These are phyloP conservation scores for Ajuga chamaepitys DNA, from an alignment of 257 asterid species.

Conservation along the genomic window DNA sequence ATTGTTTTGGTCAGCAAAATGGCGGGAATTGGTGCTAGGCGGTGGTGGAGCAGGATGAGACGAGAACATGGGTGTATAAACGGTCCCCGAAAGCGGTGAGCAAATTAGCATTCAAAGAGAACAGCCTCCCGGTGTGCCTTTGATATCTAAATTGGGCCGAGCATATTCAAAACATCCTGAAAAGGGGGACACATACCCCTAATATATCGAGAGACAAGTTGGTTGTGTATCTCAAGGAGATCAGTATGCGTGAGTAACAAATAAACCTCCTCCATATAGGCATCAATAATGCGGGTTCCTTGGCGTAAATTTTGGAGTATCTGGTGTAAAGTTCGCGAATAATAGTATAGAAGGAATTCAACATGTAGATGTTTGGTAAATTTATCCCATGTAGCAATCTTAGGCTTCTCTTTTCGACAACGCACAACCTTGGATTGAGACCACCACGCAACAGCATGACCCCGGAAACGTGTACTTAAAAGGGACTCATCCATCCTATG, in stretches of 20 bases:
- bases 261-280: not conserved
- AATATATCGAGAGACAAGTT: not conserved
- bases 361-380: not conserved
- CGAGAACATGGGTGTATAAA: too few relatives aligned
- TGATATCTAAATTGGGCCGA: not conserved
- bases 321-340: not conserved
- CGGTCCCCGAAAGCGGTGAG: too few relatives aligned
- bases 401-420: not conserved
- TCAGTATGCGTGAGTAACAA: not conserved
- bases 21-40: too few relatives aligned
- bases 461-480: not conserved
- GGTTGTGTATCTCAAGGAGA: not conserved
- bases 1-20: too few relatives aligned
- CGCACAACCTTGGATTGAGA: not conserved
- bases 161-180: not conserved
- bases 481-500: not conserved
- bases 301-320: not conserved
- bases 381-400: not conserved
- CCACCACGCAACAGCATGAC: not conserved
- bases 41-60: too few relatives aligned
- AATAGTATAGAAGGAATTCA: not conserved
- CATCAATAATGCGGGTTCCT: not conserved
- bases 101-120: too few relatives aligned
- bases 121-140: not conserved
- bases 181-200: not conserved